Evolutionary conservation across 2,329 filamentous ascomycete species (phyloP).

Genomic region (Apiospora aurea): DNA sequence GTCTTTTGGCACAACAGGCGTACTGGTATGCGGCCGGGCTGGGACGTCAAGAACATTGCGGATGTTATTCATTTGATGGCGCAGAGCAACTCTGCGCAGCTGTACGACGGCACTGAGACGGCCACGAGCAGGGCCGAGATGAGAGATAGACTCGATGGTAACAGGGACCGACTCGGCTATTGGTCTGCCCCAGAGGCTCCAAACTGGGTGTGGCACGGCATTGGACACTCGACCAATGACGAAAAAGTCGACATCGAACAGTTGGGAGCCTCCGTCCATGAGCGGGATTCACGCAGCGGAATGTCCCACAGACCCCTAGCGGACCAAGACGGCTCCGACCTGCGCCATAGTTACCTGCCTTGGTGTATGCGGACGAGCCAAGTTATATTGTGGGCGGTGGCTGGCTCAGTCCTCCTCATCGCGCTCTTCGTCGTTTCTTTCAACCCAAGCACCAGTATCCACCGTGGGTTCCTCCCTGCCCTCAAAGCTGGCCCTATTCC

Average conservation of each 20-base stretch:
- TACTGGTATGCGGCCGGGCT: conserved; percentile 73
- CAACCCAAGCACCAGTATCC: conserved; percentile 69
- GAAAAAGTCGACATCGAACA: conserved; percentile 38
- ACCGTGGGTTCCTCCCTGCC: conserved; percentile 74
- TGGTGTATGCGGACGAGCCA: conserved; percentile 75
- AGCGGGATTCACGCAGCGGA: conserved; percentile 34
- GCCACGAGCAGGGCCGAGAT: conserved; percentile 60
- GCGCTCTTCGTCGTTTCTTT: conserved; percentile 83
- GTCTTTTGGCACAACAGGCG: conserved; percentile 69
- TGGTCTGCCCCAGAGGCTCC: conserved; percentile 75
- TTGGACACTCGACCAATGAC: conserved; percentile 38
- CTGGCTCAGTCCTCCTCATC: conserved; percentile 66
- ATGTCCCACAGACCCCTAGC: conserved; percentile 46
- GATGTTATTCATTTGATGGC: conserved; percentile 82
- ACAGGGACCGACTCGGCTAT: conserved; percentile 80
- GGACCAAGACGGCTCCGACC: conserved; percentile 50
- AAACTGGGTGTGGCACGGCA: conserved; percentile 72
- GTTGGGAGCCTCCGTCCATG: conserved; percentile 35
- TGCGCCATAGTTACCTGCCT: conserved; percentile 74
- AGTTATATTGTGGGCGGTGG: conserved; percentile 70
- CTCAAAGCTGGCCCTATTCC: conserved; percentile 66
- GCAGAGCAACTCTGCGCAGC: conserved; percentile 77
- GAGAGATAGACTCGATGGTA: conserved; percentile 60
- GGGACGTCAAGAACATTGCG: conserved; percentile 84
- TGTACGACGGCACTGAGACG: conserved; percentile 75